Evolutionary conservation across 2,329 filamentous ascomycete species (phyloP), one percentile per base, ranked within the genome.

Genomic region (Penicillium paneum): DNA sequence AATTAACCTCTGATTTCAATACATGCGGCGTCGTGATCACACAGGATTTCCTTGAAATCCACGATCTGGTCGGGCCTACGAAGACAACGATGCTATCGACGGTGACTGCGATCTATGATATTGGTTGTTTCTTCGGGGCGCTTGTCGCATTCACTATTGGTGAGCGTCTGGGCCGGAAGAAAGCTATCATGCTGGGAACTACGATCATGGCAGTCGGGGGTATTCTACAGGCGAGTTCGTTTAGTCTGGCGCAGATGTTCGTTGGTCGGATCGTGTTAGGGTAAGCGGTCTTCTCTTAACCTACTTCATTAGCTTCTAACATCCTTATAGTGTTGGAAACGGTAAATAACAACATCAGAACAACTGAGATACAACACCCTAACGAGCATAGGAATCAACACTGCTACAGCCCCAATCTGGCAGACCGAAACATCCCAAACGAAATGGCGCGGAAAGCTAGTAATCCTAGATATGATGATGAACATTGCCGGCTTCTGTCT

Each of bases 91-190:
- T 61, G 53, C 75, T 69, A 58, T 76, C 58, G 64, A 82, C 80
- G 0, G 79, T 83, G 11, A 82, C 80, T 0, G 81, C 81, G 2
- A 79, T 83, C 50, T 84, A 84, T 65, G 80, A 84, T 58, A 74
- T 85, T 31, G 82, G 82, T 8, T 85, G 82, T 64, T 84, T 85
- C 66, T 69, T 84, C 40, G 83, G 83, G 15, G 82, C 76, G 2
- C 61, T 79, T 38, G 62, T 71, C 7, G 79, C 76, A n/a, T 79
- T 79, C 53, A 77, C 76, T 62, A 46, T 74, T 5, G 79, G 79
- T 44, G 76, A 82, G 41, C 64, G 68, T 8, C 73, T 80, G 15
- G 80, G 80, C 43, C 75, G 80, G 26, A 72, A 74, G 43, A 72
- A 72, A 51, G 75, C 76, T 7, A 79, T 79, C 57, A 76, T 79